Evolutionary conservation across 148 eudicot genomes (phyloP), one percentile per base, ranked within the genome.

Genomic region (Polygonum maritimum): DNA sequence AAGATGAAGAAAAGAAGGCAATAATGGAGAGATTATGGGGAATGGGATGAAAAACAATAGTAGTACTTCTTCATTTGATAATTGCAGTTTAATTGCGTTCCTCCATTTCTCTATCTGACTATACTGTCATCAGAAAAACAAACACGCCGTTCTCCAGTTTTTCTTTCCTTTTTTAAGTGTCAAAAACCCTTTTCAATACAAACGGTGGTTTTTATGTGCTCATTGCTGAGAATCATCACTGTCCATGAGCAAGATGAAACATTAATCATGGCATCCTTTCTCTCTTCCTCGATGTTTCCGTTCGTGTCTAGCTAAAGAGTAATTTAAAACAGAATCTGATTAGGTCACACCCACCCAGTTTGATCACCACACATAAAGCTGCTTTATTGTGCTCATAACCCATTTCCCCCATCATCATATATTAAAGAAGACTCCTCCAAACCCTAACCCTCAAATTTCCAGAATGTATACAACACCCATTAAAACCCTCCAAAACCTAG

Each of bases 261-360:
- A 57, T 22, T 79, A 81, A 87, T 89, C 82, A 87, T 87, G 80
- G 77, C 77, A 71, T 77, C 84, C 80, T 85, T 79, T 73, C 75
- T 62, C 79, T 48, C 60, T 44, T 10, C 47, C 47, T 44, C 47
- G 9, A 44, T 44, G 47, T 44, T 44, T 7, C 47, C 7, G 47
- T 44, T 18, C n/a, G 58, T 52, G 58, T 54, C 60, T 54, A 54
- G 22, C 60, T 6, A 54, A 54, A 54, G 55, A 49, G 55, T 16
- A 49, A 49, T 22, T 57, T 33, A n/a, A 21, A 19, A 57, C 31
- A n/a, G 63, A 57, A 19, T 7, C 63, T n/a, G 13, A 22, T 21
- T 57, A 19, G 8, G 63, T 57, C 31, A 57, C 63, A 19, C 63
- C 63, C 63, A 57, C 63, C 63, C 69, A 62, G 33, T 62, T 62